These are phyloP conservation scores for Penicillium dipodomyicola DNA, from an alignment of 495 filamentous ascomycete species.

Conservation along the genomic window DNA sequence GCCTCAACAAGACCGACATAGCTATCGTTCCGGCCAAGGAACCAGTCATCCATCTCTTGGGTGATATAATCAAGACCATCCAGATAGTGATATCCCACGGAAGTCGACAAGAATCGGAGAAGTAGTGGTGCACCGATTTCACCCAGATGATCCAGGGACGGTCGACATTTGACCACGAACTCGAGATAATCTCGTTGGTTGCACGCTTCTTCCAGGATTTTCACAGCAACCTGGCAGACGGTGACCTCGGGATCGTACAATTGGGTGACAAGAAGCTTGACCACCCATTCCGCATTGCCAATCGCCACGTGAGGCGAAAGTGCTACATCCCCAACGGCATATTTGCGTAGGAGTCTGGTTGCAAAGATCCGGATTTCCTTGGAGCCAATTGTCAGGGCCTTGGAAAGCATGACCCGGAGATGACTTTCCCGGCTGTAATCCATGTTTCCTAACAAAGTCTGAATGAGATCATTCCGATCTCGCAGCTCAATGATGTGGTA, in stretches of 20 bases:
- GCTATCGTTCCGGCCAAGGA: constrained; percentile 87
- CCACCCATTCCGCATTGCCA: constrained; percentile 82
- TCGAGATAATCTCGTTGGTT: constrained; percentile 86
- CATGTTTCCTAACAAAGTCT: constrained; percentile 81
- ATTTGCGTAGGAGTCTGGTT: constrained; percentile 79
- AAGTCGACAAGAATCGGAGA: constrained; percentile 89
- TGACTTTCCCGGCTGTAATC: constrained; percentile 88
- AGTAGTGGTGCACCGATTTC: constrained; percentile 95
- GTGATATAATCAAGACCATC: constrained; percentile 97
- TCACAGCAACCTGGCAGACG: constrained; percentile 92
- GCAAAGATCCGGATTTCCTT: constrained; percentile 88
- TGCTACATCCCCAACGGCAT: constrained; percentile 53
- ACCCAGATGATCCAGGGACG: constrained; percentile 92
- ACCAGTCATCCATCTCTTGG: constrained; percentile 99
- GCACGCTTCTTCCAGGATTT: constrained; percentile 95
- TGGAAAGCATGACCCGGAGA: constrained; percentile 86
- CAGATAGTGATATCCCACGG: constrained; percentile 94
- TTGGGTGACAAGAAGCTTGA: constrained; percentile 92
- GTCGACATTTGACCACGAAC: constrained; percentile 92
- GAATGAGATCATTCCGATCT: constrained; percentile 85
- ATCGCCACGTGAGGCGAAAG: constrained; percentile 33
- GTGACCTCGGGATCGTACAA: constrained; percentile 96
- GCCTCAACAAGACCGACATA: constrained; percentile 96
- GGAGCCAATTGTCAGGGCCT: constrained; percentile 84
- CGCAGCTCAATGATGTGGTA: constrained; percentile 94